A percentile compares a stretch with the other conserved stretches of the same genome.
These are phyloP conservation scores for Tubosaeta sp. DNA, from an alignment of 768 basidiomycete species.

Conservation along the genomic window DNA sequence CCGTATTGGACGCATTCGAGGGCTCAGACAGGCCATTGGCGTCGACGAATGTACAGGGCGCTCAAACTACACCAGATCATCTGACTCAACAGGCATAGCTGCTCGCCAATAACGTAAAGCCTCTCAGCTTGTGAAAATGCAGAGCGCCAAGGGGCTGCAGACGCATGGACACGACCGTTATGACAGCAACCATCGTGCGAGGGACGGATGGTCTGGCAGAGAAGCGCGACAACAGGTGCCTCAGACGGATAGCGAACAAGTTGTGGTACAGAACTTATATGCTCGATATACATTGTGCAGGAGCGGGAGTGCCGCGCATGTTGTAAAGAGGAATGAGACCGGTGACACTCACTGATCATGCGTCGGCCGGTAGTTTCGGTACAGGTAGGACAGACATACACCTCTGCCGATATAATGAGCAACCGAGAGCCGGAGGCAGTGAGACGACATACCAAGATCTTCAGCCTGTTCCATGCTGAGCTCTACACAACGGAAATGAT, in stretches of 20 bases:
- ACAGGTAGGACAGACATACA: slow-evolving; percentile 57
- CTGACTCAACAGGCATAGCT: slow-evolving; percentile 34
- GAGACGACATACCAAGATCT: slow-evolving; percentile 64
- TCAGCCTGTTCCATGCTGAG: slow-evolving; percentile 62
- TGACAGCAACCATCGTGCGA: slow-evolving; percentile 30
- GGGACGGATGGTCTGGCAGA: slow-evolving; percentile 31
- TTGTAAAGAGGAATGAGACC: slow-evolving; percentile 29
- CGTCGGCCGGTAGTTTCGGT: slow-evolving; percentile 56
- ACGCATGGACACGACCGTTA: slow-evolving; percentile 31
- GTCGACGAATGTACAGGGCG: slow-evolving; percentile 23
- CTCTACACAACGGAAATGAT: slow-evolving; percentile 75
- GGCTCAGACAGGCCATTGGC: slow-evolving; percentile 17
- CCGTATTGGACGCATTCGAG: not conserved
- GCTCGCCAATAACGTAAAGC: slow-evolving; percentile 34
- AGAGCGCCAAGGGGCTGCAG: slow-evolving; percentile 13
- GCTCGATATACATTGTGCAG: slow-evolving; percentile 35
- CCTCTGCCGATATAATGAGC: slow-evolving; percentile 38
- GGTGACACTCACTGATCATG: slow-evolving; percentile 73
- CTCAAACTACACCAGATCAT: slow-evolving; percentile 35
- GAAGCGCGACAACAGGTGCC: slow-evolving; percentile 27
- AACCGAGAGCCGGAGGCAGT: not conserved
- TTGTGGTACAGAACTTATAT: slow-evolving; percentile 35
- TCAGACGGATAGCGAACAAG: slow-evolving; percentile 34
- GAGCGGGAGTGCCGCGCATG: slow-evolving; percentile 16
- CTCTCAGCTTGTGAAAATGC: slow-evolving; percentile 31